phyloP scores from a whole-genome alignment of 2,329 filamentous ascomycete species.

The Arthrobotrys megalospora region DNA sequence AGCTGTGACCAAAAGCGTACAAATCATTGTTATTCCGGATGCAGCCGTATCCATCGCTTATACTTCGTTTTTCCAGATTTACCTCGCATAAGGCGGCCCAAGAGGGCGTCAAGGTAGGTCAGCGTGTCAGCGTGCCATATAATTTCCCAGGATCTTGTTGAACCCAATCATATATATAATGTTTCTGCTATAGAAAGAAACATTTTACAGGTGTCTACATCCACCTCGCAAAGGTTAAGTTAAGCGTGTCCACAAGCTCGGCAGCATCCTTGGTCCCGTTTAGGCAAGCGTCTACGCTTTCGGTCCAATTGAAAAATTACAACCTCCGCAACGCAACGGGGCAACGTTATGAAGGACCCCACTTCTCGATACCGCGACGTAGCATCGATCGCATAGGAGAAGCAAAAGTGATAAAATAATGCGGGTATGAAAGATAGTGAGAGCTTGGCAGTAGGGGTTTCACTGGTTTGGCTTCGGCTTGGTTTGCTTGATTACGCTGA shows the following conservation, averaged over 20 bases:
- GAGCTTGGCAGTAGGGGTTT: background rate
- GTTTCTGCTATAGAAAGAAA: constrained; percentile 7
- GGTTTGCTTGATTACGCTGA: constrained; percentile 25
- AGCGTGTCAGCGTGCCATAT: background rate
- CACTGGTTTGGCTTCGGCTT: constrained; percentile 14
- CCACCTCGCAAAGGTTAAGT: constrained; percentile 4
- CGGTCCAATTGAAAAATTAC: background rate
- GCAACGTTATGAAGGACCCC: background rate
- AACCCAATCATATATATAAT: background rate
- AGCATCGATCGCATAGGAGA: constrained; percentile 21
- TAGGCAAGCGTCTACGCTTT: constrained; percentile 9
- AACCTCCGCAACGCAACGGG: constrained; percentile 28
- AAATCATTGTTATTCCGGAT: constrained; percentile 7
- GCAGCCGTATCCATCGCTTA: constrained; percentile 5
- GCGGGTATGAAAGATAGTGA: background rate
- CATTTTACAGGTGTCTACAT: constrained; percentile 2
- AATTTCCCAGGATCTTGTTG: background rate
- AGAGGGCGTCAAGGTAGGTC: constrained; percentile 9
- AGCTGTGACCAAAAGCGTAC: background rate
- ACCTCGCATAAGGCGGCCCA: constrained; percentile 20
- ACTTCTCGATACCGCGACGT: background rate
- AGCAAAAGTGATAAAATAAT: constrained; percentile 8
- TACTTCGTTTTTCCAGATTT: constrained; percentile 17
- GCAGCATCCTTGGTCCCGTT: background rate
- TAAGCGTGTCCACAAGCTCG: constrained; percentile 3